Evolutionary conservation across 129 eudicot genomes (phyloP).

Genomic region (Dittrichia graveolens): DNA sequence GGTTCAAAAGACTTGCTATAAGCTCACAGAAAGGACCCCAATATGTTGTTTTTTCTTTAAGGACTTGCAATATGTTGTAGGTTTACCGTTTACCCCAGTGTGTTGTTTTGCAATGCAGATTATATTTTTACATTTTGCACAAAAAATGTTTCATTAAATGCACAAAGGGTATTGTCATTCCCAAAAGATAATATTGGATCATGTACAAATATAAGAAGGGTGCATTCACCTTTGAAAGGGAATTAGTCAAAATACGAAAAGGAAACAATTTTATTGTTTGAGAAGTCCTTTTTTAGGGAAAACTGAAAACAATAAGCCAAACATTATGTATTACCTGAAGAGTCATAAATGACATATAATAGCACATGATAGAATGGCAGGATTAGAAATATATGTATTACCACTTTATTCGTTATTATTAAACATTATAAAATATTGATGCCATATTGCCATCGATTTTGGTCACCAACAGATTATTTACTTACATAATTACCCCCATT

Average conservation of each 20-base stretch:
- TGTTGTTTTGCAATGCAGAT: background rate
- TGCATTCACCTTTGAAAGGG: conserved; percentile 20
- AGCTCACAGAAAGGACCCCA: conserved; percentile 17
- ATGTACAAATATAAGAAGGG: background rate
- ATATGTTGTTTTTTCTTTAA: background rate
- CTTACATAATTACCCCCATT: conserved; percentile 13
- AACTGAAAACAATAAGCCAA: conserved; percentile 6
- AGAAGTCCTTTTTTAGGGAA: conserved; percentile 13
- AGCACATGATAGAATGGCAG: conserved; percentile 11
- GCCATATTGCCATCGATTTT: background rate
- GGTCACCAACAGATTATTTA: conserved; percentile 7
- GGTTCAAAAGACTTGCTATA: conserved; percentile 12
- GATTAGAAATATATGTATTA: background rate
- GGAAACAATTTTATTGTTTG: background rate
- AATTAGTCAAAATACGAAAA: background rate
- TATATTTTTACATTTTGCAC: background rate
- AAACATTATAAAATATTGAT: conserved; percentile 6
- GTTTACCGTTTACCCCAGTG: too few relatives aligned
- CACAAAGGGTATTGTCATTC: conserved; percentile 19
- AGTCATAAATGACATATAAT: conserved; percentile 5
- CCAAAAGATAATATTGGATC: conserved; percentile 11
- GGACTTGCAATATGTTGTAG: too few relatives aligned
- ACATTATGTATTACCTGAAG: conserved; percentile 9
- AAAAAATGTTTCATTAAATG: conserved; percentile 15
- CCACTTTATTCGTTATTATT: background rate